A percentile compares a stretch with the other conserved stretches of the same genome.
phyloP scores from a whole-genome alignment of 495 filamentous ascomycete species.

The Penicillium argentinense region DNA sequence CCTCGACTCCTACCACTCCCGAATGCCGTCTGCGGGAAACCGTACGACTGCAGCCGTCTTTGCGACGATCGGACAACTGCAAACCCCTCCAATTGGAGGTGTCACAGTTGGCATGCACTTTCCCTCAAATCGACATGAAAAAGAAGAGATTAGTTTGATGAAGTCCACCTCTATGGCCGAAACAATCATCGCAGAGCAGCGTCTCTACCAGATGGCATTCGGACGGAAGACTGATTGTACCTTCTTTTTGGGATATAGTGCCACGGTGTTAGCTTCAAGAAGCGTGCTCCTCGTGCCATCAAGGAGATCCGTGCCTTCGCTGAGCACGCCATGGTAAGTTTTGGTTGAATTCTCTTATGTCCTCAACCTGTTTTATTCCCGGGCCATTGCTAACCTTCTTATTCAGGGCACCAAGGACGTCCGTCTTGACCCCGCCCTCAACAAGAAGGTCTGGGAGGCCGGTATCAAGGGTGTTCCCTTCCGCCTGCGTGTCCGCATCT shows the following conservation, averaged over 20 bases:
- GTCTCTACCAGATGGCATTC: constrained; percentile 53
- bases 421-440: constrained; percentile 94
- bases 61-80: constrained; percentile 10
- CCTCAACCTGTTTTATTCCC: not conserved
- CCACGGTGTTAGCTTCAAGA: constrained; percentile 98
- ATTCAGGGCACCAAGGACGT: constrained; percentile 91
- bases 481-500: constrained; percentile 95
- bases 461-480: constrained; percentile 98
- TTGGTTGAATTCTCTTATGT: not conserved
- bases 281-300: constrained; percentile 95
- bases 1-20: not conserved
- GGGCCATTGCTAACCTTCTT: not conserved
- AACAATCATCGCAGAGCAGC: constrained; percentile 32
- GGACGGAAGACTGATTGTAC: constrained; percentile 59
- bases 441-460: constrained; percentile 99
- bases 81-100: constrained; percentile 1
- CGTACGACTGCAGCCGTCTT: constrained; percentile 6
- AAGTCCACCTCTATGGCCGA: constrained; percentile 63
- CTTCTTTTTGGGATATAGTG: constrained; percentile 59
- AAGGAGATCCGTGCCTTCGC: constrained; percentile 98
- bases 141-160: constrained; percentile 64
- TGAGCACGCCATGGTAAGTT: constrained; percentile 87
- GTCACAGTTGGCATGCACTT: constrained; percentile 17
- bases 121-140: constrained; percentile 29
- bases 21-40: constrained; percentile 6